Percentiles rank a stretch among this genome's conserved stretches.
phyloP scores from a whole-genome alignment of 1,139 yeast species.

The Kodamaea arcana region DNA sequence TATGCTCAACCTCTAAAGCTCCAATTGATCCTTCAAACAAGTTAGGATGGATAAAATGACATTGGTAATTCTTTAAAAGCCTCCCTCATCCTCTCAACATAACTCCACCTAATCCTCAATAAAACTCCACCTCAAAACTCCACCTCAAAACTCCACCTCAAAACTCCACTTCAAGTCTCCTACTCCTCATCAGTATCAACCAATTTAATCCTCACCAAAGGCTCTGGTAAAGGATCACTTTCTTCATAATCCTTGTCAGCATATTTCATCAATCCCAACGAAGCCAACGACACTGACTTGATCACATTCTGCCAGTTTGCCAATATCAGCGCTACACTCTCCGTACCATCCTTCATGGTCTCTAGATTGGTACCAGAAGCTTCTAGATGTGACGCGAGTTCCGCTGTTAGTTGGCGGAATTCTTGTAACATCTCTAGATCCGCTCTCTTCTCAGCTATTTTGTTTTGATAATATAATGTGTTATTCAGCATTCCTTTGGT shows the following conservation, averaged over 20 bases:
- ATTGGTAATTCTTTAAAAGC: too few species aligned
- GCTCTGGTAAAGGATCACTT: slow-evolving; percentile 40
- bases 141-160: too few species aligned
- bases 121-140: too few species aligned
- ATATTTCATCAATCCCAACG: slow-evolving; percentile 51
- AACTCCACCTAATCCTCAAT: too few species aligned
- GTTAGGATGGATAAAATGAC: too few species aligned
- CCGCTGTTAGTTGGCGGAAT: slow-evolving; percentile 45
- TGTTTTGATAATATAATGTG: slow-evolving; percentile 20
- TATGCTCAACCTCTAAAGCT: too few species aligned
- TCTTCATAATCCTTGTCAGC: slow-evolving; percentile 43
- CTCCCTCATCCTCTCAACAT: too few species aligned
- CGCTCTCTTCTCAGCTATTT: slow-evolving; percentile 42
- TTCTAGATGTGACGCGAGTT: slow-evolving; percentile 46
- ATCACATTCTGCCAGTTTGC: slow-evolving; percentile 71
- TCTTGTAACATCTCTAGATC: slow-evolving; percentile 52
- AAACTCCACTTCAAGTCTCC: too few species aligned
- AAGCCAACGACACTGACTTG: slow-evolving; percentile 63
- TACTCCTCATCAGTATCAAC: slow-evolving; percentile 27
- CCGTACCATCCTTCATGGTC: slow-evolving; percentile 55
- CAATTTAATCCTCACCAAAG: slow-evolving; percentile 62
- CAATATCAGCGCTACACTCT: slow-evolving; percentile 50
- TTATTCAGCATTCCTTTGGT: slow-evolving; percentile 15
- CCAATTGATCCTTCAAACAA: too few species aligned
- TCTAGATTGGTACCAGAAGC: slow-evolving; percentile 46